phyloP scores from a whole-genome alignment of 768 basidiomycete genomes.

The Podaxis rugospora region DNA sequence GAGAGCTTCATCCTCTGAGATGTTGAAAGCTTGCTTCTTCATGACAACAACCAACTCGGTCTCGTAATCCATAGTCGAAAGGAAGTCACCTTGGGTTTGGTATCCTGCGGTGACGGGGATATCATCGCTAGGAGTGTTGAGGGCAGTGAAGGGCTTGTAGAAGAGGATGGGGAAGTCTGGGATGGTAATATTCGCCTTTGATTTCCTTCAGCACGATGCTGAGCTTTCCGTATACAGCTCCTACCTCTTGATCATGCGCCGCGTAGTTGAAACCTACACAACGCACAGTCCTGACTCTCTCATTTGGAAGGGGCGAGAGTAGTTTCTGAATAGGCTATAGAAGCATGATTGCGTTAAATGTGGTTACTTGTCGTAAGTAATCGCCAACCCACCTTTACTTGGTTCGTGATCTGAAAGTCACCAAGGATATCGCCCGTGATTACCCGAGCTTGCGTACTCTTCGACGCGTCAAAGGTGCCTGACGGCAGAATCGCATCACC shows the following conservation, averaged over 20 bases:
- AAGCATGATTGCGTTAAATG: neutral
- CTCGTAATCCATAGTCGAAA: conserved; percentile 37
- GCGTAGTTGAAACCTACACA: conserved; percentile 33
- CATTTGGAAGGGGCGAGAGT: conserved; percentile 29
- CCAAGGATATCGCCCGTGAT: conserved; percentile 33
- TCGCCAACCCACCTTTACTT: conserved; percentile 25
- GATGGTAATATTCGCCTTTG: conserved; percentile 27
- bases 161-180: conserved; percentile 33
- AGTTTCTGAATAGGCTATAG: conserved; percentile 27
- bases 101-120: conserved; percentile 33
- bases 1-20: conserved; percentile 35
- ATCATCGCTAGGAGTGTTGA: conserved; percentile 30
- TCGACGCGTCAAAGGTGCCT: conserved; percentile 26
- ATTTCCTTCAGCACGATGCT: neutral
- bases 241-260: conserved; percentile 29
- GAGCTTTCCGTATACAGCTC: neutral
- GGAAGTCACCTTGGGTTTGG: conserved; percentile 36
- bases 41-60: conserved; percentile 38
- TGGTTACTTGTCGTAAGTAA: neutral
- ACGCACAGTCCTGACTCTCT: conserved; percentile 30
- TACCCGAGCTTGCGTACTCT: conserved; percentile 27
- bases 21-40: conserved; percentile 38
- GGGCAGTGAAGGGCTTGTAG: conserved; percentile 31
- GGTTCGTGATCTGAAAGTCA: conserved; percentile 28
- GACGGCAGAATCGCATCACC: conserved; percentile 34